Evolutionary conservation across 257 asterid genomes (phyloP), one percentile per base, ranked within the genome.

Genomic region (Solanum okadae): DNA sequence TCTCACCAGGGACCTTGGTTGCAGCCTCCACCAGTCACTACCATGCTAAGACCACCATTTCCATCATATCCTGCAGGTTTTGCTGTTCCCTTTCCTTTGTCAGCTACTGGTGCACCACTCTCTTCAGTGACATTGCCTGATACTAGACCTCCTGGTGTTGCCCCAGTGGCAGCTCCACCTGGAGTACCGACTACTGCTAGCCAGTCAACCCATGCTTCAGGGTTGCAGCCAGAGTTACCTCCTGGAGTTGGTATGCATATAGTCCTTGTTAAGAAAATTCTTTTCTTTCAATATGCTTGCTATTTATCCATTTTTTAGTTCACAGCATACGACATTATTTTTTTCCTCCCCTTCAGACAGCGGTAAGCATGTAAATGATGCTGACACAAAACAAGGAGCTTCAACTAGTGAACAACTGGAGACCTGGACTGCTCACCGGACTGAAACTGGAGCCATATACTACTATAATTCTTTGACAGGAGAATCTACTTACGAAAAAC

Each of bases 401-500:
- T 83, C 94, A 65, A 67, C 73, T 87, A 90, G 88, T 68, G 95
- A 95, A 87, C 93, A 88, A 61, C 77, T 86, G 83, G 95, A 94
- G 87, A 92, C 95, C 90, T 97, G 99, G 99, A 95, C 99, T 35
- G 96, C 98, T 9, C 99, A 97, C 92, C 92, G 96, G 95, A 90
- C 98, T 29, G 98, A 94, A 91, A 88, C 95, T 84, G 99, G 99
- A 91, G 90, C 91, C 83, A 89, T 94, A 31, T 97, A 97, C 94
- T 96, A 97, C 88, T 97, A 97, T 92, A 96, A 96, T 91, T 93
- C 99, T 52, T 87, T 94, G 92, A 93, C 99, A 0, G 94, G 98
- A 91, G 95, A 94, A 91, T 97, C 99, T 72, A 97, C 99, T n/a
- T 97, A 97, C 90, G 96, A 93, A 92, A 96, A 92, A 90, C 99